Evolutionary conservation across 129 eudicot species (phyloP), one percentile per base, ranked within the genome.

Genomic region (Calendula officinalis): DNA sequence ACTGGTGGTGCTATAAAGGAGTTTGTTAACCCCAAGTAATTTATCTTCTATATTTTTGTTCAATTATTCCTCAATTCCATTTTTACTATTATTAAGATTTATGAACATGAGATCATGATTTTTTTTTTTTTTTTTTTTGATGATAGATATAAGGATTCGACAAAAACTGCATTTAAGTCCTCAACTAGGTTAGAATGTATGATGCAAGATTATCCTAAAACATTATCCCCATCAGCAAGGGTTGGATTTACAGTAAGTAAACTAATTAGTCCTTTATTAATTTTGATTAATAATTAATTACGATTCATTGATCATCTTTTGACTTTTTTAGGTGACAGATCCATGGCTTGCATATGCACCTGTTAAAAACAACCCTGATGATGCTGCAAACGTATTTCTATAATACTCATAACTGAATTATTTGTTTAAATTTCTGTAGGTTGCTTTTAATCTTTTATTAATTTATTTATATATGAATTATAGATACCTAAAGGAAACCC

Each of bases 191-290:
- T 91, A 56, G 98, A 91, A 69, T 92, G 98, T 50, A 92, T 91
- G 98, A 91, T 92, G 96, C 98, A 92, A 78, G 98, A 92, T 71
- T 92, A 92, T 79, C 98, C 98, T 8, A 92, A 88, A 79, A 84
- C 96, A 9, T 70, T 92, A 78, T 82, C 96, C 56, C 84, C 98
- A 68, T 80, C 98, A 40, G 95, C 96, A 51, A 86, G 84, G 48
- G 95, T 92, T 81, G 98, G 98, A 68, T 92, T 92, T 56, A 92
- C 96, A 3, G 96, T 88, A 88, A 78, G 91, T 50, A 57, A 64
- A 76, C 55, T 13, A 5, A 49, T 30, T 8, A 9, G 55, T 6
- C 34, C 55, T 32, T 49, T 49, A 8, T 49, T 49, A 15, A 8
- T 49, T 15, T 8, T 49, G 17, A 4, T 52, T 33, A 47, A 42